Evolutionary conservation across 768 basidiomycete genomes (phyloP).

Genomic region (Auricularia heimuer): DNA sequence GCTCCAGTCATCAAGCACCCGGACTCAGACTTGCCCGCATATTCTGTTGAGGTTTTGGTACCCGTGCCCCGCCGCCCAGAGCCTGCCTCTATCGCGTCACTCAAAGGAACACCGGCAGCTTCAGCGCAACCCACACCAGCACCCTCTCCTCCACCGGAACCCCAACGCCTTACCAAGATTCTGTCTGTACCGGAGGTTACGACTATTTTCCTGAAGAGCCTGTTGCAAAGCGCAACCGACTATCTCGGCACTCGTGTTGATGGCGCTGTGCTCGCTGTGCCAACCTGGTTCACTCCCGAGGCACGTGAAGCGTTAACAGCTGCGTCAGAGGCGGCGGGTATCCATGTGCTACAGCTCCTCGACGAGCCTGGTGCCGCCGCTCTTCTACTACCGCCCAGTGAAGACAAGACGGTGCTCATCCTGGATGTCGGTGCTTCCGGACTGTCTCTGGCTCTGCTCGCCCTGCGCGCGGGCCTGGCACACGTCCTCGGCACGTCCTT

Average conservation of each 20-base stretch:
- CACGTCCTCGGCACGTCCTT: constrained; percentile 33
- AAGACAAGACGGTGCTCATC: constrained; percentile 69
- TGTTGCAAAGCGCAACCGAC: constrained; percentile 80
- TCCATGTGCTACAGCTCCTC: constrained; percentile 75
- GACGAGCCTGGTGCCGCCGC: constrained; percentile 75
- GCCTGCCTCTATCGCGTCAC: constrained; percentile 34
- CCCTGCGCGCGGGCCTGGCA: constrained; percentile 65
- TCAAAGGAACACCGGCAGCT: constrained; percentile 49
- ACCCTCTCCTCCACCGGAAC: constrained; percentile 51
- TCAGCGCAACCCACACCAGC: constrained; percentile 63
- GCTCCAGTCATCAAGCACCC: constrained; percentile 74
- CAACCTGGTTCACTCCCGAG: constrained; percentile 57
- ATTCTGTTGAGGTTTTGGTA: constrained; percentile 72
- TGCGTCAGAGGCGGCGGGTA: constrained; percentile 71
- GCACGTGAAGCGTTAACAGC: constrained; percentile 63
- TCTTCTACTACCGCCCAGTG: constrained; percentile 21
- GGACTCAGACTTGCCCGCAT: constrained; percentile 65
- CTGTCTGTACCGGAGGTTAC: constrained; percentile 79
- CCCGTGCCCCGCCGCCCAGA: constrained; percentile 62
- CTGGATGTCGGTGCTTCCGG: constrained; percentile 76
- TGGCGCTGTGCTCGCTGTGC: constrained; percentile 78
- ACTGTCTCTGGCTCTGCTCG: constrained; percentile 57
- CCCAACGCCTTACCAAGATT: constrained; percentile 37
- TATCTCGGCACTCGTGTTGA: constrained; percentile 74
- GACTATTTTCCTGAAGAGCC: constrained; percentile 73